Conservation (phyloP, 2,329 filamentous ascomycete species). For the Penicillium crustosum region DNA sequence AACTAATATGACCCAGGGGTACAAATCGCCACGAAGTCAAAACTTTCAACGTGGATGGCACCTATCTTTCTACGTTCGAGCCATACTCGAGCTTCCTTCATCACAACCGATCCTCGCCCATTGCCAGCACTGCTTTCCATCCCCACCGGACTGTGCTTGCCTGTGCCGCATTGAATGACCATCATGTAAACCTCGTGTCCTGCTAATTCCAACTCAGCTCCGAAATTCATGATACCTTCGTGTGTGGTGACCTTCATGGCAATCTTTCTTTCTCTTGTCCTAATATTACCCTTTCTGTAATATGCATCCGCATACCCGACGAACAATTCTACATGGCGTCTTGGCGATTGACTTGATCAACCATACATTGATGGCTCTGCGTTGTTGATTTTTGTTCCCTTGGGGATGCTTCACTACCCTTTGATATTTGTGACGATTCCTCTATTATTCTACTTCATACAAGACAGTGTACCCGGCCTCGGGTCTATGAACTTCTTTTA, state of each 20-base stretch:
- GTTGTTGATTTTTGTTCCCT: neutral
- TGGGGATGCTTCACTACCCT: neutral
- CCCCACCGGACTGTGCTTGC: constrained; percentile 90
- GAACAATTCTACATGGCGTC: constrained; percentile 14
- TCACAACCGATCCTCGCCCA: constrained; percentile 75
- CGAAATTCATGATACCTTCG: neutral
- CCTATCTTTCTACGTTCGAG: constrained; percentile 77
- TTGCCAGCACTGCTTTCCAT: constrained; percentile 89
- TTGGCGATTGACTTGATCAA: constrained; percentile 8
- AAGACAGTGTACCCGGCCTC: neutral
- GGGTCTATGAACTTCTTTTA: neutral
- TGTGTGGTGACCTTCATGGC: neutral
- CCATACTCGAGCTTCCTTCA: constrained; percentile 87
- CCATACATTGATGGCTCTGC: constrained; percentile 1
- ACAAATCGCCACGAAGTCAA: constrained; percentile 86
- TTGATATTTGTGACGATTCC: neutral
- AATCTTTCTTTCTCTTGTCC: constrained; percentile 1
- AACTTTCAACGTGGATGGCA: constrained; percentile 84
- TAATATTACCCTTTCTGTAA: constrained; percentile 14
- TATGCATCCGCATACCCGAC: constrained; percentile 12
- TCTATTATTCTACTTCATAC: neutral
- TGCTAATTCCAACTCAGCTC: constrained; percentile 46
- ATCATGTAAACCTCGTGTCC: constrained; percentile 85
- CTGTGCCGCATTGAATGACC: constrained; percentile 80
- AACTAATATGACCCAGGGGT: constrained; percentile 58